Conservation (phyloP, 345 rosid genomes). For the Populus nigra region DNA sequence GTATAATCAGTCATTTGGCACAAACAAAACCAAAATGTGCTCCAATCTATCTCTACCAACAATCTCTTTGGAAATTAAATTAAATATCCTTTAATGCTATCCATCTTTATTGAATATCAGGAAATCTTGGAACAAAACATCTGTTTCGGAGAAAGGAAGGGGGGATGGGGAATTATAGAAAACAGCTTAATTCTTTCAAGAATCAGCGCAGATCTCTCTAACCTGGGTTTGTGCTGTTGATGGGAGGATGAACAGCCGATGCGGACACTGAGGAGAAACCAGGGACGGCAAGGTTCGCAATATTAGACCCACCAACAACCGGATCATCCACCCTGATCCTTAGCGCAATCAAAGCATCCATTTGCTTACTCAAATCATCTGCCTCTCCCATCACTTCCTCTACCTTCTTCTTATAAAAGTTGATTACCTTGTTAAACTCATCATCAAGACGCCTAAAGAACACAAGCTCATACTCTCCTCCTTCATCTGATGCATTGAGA, state of each 20-base stretch:
- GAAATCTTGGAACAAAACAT: no score
- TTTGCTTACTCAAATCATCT: slow-evolving; percentile 64
- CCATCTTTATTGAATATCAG: no score
- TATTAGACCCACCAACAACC: slow-evolving; percentile 12
- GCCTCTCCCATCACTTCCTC: slow-evolving; percentile 56
- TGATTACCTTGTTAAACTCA: slow-evolving; percentile 63
- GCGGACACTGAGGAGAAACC: slow-evolving; percentile 13
- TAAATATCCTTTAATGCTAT: no score
- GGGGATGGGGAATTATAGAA: no score
- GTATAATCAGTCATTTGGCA: not conserved
- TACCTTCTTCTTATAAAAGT: slow-evolving; percentile 51
- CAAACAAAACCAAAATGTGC: not conserved
- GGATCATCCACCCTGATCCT: slow-evolving; percentile 65
- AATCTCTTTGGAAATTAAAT: no score
- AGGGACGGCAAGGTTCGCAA: slow-evolving; percentile 18
- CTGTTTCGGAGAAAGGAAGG: no score
- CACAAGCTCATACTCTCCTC: slow-evolving; percentile 53
- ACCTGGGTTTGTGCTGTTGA: slow-evolving; percentile 25
- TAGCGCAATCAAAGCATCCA: slow-evolving; percentile 73
- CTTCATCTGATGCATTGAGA: slow-evolving; percentile 46
- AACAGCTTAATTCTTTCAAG: not conserved
- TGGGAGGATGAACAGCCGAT: slow-evolving; percentile 29
- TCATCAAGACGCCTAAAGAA: slow-evolving; percentile 64
- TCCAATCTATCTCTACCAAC: no score
- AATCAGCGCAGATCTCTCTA: not conserved